phyloP scores from a whole-genome alignment of 106 monocot genomes.

The Dendrobium officinale region DNA sequence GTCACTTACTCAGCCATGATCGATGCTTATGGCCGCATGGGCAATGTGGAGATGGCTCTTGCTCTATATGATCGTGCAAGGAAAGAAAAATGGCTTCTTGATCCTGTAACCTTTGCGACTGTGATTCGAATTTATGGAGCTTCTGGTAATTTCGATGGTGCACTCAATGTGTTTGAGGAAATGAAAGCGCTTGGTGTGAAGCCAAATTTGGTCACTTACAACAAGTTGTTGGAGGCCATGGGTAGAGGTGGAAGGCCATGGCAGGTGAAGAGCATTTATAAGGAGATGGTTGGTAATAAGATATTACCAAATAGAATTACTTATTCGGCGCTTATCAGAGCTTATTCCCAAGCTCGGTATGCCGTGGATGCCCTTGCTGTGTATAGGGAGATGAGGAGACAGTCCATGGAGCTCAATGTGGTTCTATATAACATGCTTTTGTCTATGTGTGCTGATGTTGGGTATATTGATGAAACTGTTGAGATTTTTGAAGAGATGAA shows the following conservation, averaged over 20 bases:
- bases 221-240: slow-evolving; percentile 77
- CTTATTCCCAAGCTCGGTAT: slow-evolving; percentile 64
- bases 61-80: slow-evolving; percentile 61
- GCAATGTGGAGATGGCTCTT: slow-evolving; percentile 56
- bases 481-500: slow-evolving; percentile 79
- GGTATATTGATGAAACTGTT: slow-evolving; percentile 49
- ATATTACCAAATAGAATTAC: slow-evolving; percentile 48
- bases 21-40: slow-evolving; percentile 61
- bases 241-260: slow-evolving; percentile 72
- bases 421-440: slow-evolving; percentile 74
- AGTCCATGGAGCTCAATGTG: slow-evolving; percentile 33
- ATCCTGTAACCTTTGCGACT: slow-evolving; percentile 56
- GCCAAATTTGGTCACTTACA: slow-evolving; percentile 71
- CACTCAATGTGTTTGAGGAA: slow-evolving; percentile 77
- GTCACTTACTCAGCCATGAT: slow-evolving; percentile 78
- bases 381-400: slow-evolving; percentile 57
- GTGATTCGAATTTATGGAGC: slow-evolving; percentile 49
- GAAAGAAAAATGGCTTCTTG: slow-evolving; percentile 42
- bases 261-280: slow-evolving; percentile 66
- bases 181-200: slow-evolving; percentile 75
- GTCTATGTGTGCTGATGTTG: slow-evolving; percentile 89
- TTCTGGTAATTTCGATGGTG: slow-evolving; percentile 77
- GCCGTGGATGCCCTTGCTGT: slow-evolving; percentile 59
- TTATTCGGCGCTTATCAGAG: slow-evolving; percentile 43
- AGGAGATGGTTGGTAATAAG: slow-evolving; percentile 52